phyloP scores from a whole-genome alignment of 2,329 filamentous ascomycete species.

The Cercospora brassicicola region DNA sequence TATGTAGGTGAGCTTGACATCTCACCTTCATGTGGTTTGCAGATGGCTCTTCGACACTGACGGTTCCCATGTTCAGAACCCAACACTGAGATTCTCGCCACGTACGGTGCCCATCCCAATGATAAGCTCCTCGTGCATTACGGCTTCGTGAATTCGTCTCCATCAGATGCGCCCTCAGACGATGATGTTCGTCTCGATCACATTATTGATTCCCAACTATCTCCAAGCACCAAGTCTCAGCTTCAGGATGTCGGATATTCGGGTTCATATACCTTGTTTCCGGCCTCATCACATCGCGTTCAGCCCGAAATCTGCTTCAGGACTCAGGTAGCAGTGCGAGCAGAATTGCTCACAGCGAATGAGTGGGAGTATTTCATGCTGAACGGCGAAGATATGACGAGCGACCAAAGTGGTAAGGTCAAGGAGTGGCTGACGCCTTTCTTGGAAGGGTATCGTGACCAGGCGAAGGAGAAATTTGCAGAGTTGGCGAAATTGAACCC shows the following conservation, averaged over 20 bases:
- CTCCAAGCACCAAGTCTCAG: slow-evolving; percentile 34
- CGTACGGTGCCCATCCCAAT: slow-evolving; percentile 69
- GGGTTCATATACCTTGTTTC: slow-evolving; percentile 39
- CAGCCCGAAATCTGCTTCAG: slow-evolving; percentile 45
- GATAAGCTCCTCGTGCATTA: slow-evolving; percentile 72
- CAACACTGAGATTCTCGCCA: slow-evolving; percentile 61
- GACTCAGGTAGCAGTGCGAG: slow-evolving; percentile 48
- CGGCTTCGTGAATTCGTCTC: slow-evolving; percentile 45
- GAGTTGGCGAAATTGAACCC: slow-evolving; percentile 13
- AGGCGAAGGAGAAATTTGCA: slow-evolving; percentile 28
- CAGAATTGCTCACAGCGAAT: slow-evolving; percentile 39
- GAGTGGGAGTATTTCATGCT: slow-evolving; percentile 42
- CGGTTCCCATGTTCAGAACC: neutral
- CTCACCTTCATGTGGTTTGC: too few relatives aligned
- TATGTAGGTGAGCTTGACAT: too few relatives aligned
- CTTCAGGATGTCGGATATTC: slow-evolving; percentile 48
- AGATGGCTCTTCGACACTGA: too few relatives aligned
- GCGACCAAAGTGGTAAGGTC: slow-evolving; percentile 33
- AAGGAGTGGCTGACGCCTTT: slow-evolving; percentile 27
- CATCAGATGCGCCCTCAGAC: slow-evolving; percentile 26
- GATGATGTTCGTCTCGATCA: slow-evolving; percentile 48
- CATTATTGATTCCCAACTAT: slow-evolving; percentile 43
- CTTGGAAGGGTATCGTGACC: slow-evolving; percentile 24
- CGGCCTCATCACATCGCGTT: slow-evolving; percentile 13
- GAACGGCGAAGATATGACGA: slow-evolving; percentile 38